These are phyloP conservation scores for Mycena chlorophos DNA, from an alignment of 768 basidiomycete species.

Conservation along the genomic window DNA sequence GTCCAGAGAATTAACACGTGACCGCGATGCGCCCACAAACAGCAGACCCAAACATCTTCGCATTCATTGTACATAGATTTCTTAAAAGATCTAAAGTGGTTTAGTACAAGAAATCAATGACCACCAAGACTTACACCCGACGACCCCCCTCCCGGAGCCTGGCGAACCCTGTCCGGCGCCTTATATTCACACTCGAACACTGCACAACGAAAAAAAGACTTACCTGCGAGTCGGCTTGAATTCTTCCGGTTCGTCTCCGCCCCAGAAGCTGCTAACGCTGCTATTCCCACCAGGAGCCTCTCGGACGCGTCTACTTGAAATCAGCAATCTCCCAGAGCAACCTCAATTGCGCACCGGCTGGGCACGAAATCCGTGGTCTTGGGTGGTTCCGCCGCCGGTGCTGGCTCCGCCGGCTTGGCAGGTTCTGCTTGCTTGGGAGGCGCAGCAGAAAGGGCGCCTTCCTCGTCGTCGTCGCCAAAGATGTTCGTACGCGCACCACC, in stretches of 20 bases:
- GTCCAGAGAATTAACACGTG: no score
- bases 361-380: conserved; percentile 5
- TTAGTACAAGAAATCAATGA: not conserved
- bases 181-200: not conserved
- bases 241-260: conserved; percentile 40
- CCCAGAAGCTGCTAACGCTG: conserved; percentile 50
- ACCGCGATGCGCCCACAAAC: no score
- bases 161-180: not conserved
- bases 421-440: conserved; percentile 37
- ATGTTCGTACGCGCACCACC: conserved; percentile 54
- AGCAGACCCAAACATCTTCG: no score
- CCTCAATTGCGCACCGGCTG: no score
- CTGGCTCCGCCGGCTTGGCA: not conserved
- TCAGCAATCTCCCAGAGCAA: not conserved
- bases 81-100: not conserved
- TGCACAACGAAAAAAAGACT: conserved; percentile 10
- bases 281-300: conserved; percentile 47
- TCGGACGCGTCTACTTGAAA: conserved; percentile 40
- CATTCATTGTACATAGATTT: no score
- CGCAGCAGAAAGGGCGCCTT: conserved; percentile 60
- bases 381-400: not conserved
- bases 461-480: conserved; percentile 47
- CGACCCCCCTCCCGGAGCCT: conserved; percentile 9
- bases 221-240: conserved; percentile 75
- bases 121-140: conserved; percentile 9